These are phyloP conservation scores for Phaffomyces antillensis DNA, from an alignment of 805 yeast species.

Conservation along the genomic window DNA sequence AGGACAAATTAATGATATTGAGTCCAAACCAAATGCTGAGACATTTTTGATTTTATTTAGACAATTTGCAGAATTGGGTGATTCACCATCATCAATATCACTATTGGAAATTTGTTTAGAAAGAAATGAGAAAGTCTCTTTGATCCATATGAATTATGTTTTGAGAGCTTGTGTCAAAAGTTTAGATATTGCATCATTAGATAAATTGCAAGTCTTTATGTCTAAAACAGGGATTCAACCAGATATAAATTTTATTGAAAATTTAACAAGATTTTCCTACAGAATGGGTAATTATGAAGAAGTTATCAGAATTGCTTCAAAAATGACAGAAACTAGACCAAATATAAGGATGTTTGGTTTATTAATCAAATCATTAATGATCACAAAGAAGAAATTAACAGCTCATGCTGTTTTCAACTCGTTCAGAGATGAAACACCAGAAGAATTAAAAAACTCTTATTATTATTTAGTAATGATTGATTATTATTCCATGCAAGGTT, in stretches of 20 bases:
- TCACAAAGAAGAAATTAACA: neutral
- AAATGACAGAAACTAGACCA: neutral
- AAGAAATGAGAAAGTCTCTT: neutral
- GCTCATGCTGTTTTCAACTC: constrained; percentile 10
- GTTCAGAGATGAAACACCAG: neutral
- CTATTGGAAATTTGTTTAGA: constrained; percentile 12
- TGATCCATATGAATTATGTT: constrained; percentile 7
- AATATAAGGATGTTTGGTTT: constrained; percentile 6
- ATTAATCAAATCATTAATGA: constrained; percentile 14
- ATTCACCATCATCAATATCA: constrained; percentile 12
- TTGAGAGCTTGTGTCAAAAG: constrained; percentile 11
- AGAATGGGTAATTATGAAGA: constrained; percentile 7
- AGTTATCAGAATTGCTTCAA: constrained; percentile 8
- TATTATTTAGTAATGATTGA: constrained; percentile 3
- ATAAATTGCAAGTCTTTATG: constrained; percentile 11
- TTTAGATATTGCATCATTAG: constrained; percentile 5
- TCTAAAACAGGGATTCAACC: constrained; percentile 9
- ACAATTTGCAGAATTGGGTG: constrained; percentile 17
- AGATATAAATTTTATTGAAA: constrained; percentile 7
- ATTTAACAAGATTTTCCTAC: constrained; percentile 11
- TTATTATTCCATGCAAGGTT: constrained; percentile 9
- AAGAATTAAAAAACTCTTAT: neutral
- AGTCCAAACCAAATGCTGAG: constrained; percentile 6
- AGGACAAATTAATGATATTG: constrained; percentile 2
- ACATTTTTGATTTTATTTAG: constrained; percentile 13